phyloP scores from a whole-genome alignment of 1,284 basidiomycete species.

The Spongispora temasekensis region DNA sequence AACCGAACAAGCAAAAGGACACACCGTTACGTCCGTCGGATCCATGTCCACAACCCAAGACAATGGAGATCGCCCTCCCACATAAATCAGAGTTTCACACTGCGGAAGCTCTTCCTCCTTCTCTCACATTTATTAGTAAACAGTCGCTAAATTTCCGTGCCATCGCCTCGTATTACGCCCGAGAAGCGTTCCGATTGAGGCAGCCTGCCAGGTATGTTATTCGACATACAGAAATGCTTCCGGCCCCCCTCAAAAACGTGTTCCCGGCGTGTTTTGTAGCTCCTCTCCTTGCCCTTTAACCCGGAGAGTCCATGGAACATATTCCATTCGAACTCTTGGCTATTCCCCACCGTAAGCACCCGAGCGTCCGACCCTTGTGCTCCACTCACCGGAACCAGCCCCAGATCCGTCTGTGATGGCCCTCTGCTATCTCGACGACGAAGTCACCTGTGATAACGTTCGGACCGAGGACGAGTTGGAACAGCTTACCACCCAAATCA shows the following conservation, averaged over 20 bases:
- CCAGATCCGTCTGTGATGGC: constrained; percentile 28
- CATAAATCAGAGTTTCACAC: constrained; percentile 14
- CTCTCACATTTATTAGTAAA: constrained; percentile 6
- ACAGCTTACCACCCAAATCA: constrained; percentile 28
- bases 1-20: constrained; percentile 3
- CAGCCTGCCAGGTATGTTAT: constrained; percentile 19
- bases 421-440: constrained; percentile 27
- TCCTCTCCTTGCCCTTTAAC: constrained; percentile 31
- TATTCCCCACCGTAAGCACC: constrained; percentile 23
- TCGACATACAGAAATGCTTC: constrained; percentile 19
- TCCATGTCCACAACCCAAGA: constrained; percentile 1
- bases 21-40: not conserved
- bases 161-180: constrained; percentile 8
- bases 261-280: constrained; percentile 26
- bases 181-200: constrained; percentile 23
- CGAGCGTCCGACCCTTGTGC: not conserved
- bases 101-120: constrained; percentile 1
- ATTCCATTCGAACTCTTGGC: constrained; percentile 20
- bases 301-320: constrained; percentile 21
- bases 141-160: constrained; percentile 24
- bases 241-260: constrained; percentile 27
- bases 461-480: constrained; percentile 27
- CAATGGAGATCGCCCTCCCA: constrained; percentile 11
- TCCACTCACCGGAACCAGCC: constrained; percentile 9
- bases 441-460: constrained; percentile 6